Evolutionary conservation across 2,329 filamentous ascomycete species (phyloP).

Genomic region (Nemania diffusa): DNA sequence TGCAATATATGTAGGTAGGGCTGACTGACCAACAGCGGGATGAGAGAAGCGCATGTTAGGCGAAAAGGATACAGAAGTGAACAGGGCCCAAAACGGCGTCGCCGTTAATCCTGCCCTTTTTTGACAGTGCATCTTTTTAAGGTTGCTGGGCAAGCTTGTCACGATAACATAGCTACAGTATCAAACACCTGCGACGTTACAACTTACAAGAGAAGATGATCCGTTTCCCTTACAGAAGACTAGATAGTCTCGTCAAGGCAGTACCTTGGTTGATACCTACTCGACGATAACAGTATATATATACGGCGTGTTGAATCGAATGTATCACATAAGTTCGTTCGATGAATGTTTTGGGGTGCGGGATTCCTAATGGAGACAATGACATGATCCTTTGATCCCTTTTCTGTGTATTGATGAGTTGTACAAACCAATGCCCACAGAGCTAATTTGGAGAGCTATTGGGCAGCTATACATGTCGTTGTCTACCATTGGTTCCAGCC

Average conservation of each 20-base stretch:
- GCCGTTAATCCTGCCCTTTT: conserved; percentile 16
- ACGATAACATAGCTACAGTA: conserved; percentile 16
- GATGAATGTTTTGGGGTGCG: too few species aligned
- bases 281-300: conserved; percentile 1
- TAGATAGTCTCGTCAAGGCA: too few species aligned
- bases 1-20: conserved; percentile 11
- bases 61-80: not conserved
- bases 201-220: not conserved
- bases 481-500: conserved; percentile 13
- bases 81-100: conserved; percentile 15
- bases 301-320: not conserved
- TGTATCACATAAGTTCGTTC: too few species aligned
- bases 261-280: conserved; percentile 18
- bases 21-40: conserved; percentile 11
- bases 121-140: conserved; percentile 4
- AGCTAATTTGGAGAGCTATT: conserved; percentile 30
- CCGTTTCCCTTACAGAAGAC: not conserved
- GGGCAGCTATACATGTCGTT: conserved; percentile 35
- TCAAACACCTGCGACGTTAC: conserved; percentile 8
- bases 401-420: conserved; percentile 22
- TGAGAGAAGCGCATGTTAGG: not conserved
- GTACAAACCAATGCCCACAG: conserved; percentile 16
- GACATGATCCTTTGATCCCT: not conserved
- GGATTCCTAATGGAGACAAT: conserved; percentile 20
- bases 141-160: conserved; percentile 7